Base-by-base conservation (phyloP, 305 asterid genomes). In the Plantago rigida region DNA sequence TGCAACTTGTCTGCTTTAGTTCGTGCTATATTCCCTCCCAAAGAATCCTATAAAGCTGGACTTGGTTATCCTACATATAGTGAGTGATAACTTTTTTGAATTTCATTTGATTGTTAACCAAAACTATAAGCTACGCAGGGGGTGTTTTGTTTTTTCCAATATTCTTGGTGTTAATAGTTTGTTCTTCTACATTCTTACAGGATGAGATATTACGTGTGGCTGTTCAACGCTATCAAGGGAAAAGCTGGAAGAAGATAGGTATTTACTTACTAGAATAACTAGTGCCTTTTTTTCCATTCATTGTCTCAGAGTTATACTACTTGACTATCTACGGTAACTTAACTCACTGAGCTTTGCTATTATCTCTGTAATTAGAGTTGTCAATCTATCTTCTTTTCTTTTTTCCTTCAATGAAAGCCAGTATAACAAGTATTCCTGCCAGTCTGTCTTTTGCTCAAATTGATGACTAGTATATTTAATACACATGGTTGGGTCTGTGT, bases 201-300 rank as follows among this genome's bases (percentile, higher is more conserved):
- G 99, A 89, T 69, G 97, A 93, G 64, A 75, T 80, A 65, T 78
- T 93, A 73, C 75, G 84, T 60, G 77, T 82, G 75, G 97, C 97
- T 73, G 99, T 93, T 66, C 91, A 93, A 49, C 96, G 85, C 45
- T 93, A 79, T 76, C 84, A 93, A 69, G 99, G 97, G 24, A 93
- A 93, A 72, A 93, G 89, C 79, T 93, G 99, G 99, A 93, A 89
- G 67, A 93, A 87, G 78, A 89, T 89, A 81, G 99, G 96, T 89
- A 84, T n/a, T 44, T 59, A 7, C 9, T 44, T 59, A 7, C 9
- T n/a, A 15, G 14, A 39, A 47, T 46, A 59, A 45, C 47, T 9
- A 3, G 51, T 41, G 29, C 48, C 34, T 24, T 66, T 58, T 53
- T 2, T 34, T 12, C 3, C 10, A 1, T 36, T 1, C 46, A 60